Percentiles rank a stretch among this genome's conserved stretches.
Evolutionary conservation across 768 basidiomycete genomes (phyloP).

Genomic region (Mycena rebaudengoi): DNA sequence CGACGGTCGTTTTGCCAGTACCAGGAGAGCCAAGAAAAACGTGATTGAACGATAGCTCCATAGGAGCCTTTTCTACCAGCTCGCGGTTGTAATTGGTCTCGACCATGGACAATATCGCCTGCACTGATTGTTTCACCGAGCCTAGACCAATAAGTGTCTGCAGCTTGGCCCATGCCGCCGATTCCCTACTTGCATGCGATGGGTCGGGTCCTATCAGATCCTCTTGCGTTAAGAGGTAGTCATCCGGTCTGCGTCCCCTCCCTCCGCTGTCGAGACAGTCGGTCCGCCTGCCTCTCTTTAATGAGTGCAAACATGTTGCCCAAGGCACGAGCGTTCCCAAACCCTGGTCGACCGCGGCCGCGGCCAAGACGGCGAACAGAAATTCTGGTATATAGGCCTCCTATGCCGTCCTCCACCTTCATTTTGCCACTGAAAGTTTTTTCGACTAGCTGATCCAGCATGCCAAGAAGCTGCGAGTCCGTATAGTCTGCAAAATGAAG

Average conservation of each 20-base stretch:
- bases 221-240: conserved; percentile 58
- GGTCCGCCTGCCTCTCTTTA: conserved; percentile 60
- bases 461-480: conserved; percentile 62
- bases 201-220: conserved; percentile 77
- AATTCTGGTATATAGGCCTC: conserved; percentile 64
- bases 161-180: conserved; percentile 59
- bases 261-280: conserved; percentile 52
- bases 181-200: conserved; percentile 52
- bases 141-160: conserved; percentile 63
- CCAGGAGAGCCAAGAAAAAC: conserved; percentile 75
- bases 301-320: conserved; percentile 58
- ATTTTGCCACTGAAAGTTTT: conserved; percentile 59
- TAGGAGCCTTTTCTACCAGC: conserved; percentile 59
- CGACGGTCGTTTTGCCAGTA: conserved; percentile 78
- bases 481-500: conserved; percentile 70
- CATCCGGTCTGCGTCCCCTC: conserved; percentile 50
- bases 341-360: conserved; percentile 65
- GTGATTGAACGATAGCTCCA: conserved; percentile 66
- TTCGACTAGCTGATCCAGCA: conserved; percentile 58
- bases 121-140: conserved; percentile 63
- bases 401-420: conserved; percentile 61
- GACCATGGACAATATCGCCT: conserved; percentile 54
- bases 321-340: conserved; percentile 74
- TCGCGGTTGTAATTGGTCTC: conserved; percentile 68
- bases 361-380: conserved; percentile 67